Percentiles rank a stretch among this genome's conserved stretches.
Evolutionary conservation across 1,284 basidiomycete genomes (phyloP).

Genomic region (Ceratobasidium sp.): DNA sequence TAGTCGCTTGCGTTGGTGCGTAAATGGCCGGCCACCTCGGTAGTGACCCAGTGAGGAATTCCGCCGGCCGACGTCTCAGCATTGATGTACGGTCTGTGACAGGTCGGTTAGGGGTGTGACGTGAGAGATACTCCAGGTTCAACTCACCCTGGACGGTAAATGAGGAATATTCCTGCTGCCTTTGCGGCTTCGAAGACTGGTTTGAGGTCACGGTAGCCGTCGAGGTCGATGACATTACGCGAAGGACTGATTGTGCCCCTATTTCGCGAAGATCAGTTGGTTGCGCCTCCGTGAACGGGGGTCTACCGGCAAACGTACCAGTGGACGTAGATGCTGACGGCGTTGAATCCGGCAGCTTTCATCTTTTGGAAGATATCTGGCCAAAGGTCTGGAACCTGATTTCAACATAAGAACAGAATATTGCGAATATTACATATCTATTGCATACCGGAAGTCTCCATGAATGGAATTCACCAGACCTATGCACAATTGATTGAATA

Average conservation of each 20-base stretch:
- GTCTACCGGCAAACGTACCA: constrained; percentile 48
- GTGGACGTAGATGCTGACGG: constrained; percentile 70
- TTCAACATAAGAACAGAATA: not conserved
- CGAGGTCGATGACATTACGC: constrained; percentile 72
- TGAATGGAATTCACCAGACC: constrained; percentile 76
- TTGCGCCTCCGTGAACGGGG: no score
- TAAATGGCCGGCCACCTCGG: constrained; percentile 67
- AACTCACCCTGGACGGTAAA: constrained; percentile 64
- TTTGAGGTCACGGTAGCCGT: constrained; percentile 69
- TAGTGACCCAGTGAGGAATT: constrained; percentile 77
- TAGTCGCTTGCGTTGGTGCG: constrained; percentile 73
- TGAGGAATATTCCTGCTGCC: constrained; percentile 67
- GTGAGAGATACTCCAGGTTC: not conserved
- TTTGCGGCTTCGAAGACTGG: constrained; percentile 67
- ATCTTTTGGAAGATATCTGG: constrained; percentile 80
- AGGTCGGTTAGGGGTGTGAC: not conserved
- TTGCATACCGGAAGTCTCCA: constrained; percentile 67
- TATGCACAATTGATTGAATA: not conserved
- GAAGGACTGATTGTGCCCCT: constrained; percentile 78
- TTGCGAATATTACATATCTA: not conserved
- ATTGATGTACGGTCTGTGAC: constrained; percentile 61
- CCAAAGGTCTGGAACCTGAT: constrained; percentile 72
- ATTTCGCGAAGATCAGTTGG: constrained; percentile 55
- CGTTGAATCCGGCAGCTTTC: constrained; percentile 79
- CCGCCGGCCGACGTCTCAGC: constrained; percentile 81